phyloP scores from a whole-genome alignment of 2,329 filamentous ascomycete genomes.

The Aciculosporium take region DNA sequence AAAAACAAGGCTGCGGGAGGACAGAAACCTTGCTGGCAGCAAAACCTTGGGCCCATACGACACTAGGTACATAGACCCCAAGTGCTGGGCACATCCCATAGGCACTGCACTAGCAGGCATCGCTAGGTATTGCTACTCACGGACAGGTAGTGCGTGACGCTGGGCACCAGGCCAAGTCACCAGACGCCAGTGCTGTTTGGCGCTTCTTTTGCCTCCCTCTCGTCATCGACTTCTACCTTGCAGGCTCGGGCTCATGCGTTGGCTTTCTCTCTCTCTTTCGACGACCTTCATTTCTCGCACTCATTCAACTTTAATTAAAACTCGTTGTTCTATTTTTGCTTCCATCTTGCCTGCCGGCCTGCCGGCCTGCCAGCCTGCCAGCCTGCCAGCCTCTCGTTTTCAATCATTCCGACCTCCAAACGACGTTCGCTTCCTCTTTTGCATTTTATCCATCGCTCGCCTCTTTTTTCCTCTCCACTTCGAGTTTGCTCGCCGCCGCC shows the following conservation, averaged over 20 bases:
- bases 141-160: no score
- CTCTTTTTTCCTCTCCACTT: background rate
- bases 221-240: conserved; percentile 3
- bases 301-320: conserved; percentile 1
- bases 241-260: conserved; percentile 2
- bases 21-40: no score
- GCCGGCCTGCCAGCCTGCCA: background rate
- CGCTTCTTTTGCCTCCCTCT: conserved; percentile 3
- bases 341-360: background rate
- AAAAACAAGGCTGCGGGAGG: no score
- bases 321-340: background rate
- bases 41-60: no score
- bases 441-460: background rate
- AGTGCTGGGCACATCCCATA: no score
- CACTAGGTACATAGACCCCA: no score
- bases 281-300: background rate
- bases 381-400: background rate
- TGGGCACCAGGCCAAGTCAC: no score
- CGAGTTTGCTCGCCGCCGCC: background rate
- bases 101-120: no score
- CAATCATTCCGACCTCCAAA: background rate
- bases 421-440: conserved; percentile 3
- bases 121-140: no score
- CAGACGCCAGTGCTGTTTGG: background rate
- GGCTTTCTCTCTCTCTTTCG: conserved; percentile 2